Conservation (phyloP, 805 yeast species). For the Kuraishia cidri region DNA sequence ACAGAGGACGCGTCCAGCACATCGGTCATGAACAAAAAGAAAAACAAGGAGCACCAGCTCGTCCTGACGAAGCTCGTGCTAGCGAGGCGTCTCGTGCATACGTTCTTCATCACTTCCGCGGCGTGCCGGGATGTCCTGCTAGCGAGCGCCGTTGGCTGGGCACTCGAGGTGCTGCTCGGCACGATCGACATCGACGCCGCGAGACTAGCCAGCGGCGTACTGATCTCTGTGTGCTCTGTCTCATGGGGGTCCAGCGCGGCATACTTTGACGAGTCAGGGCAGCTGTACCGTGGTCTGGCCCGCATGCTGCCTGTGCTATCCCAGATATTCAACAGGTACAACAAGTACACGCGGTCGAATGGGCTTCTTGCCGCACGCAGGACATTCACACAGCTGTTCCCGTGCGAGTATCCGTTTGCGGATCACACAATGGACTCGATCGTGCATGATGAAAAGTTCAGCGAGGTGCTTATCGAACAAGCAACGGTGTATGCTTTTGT, state of each 20-base stretch:
- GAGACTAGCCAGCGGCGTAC: slow-evolving; percentile 53
- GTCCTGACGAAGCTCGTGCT: slow-evolving; percentile 52
- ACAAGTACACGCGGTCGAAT: slow-evolving; percentile 36
- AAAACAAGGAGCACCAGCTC: slow-evolving; percentile 43
- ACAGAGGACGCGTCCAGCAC: slow-evolving; percentile 11
- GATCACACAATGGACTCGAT: slow-evolving; percentile 65
- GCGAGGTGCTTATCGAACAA: slow-evolving; percentile 66
- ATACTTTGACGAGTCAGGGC: slow-evolving; percentile 19
- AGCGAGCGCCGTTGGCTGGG: slow-evolving; percentile 40
- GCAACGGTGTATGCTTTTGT: slow-evolving; percentile 41
- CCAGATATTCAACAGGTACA: slow-evolving; percentile 38
- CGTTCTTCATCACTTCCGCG: slow-evolving; percentile 21
- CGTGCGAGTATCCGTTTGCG: slow-evolving; percentile 53
- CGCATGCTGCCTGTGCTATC: slow-evolving; percentile 48
- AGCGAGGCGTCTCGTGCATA: slow-evolving; percentile 43
- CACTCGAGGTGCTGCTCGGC: slow-evolving; percentile 46
- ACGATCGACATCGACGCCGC: slow-evolving; percentile 45
- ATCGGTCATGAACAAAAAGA: slow-evolving; percentile 22
- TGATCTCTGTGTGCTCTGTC: slow-evolving; percentile 38
- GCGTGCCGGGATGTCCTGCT: slow-evolving; percentile 29
- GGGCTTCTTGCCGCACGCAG: slow-evolving; percentile 49
- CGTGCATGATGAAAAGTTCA: slow-evolving; percentile 58
- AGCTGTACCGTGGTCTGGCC: slow-evolving; percentile 33
- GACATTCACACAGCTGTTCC: slow-evolving; percentile 63
- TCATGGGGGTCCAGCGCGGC: slow-evolving; percentile 5